These are phyloP conservation scores for Pseudevernia furfuracea DNA, from an alignment of 495 filamentous ascomycete genomes.

Conservation along the genomic window DNA sequence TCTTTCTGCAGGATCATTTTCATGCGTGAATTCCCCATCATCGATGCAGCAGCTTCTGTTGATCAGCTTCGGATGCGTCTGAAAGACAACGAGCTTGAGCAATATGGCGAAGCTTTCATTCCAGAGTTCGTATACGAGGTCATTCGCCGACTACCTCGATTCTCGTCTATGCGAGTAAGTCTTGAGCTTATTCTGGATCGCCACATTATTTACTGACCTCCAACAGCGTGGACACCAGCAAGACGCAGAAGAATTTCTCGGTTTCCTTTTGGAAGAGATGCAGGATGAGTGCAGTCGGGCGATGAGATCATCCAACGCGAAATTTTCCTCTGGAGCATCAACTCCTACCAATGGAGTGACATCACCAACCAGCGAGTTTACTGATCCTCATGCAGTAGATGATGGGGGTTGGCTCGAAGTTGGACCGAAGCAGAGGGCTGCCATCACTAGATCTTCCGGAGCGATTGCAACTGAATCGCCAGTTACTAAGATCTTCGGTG, in stretches of 20 bases:
- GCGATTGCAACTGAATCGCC: slow-evolving; percentile 65
- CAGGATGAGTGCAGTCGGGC: slow-evolving; percentile 85
- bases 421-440: slow-evolving; percentile 79
- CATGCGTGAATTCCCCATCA: slow-evolving; percentile 83
- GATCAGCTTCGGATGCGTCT: slow-evolving; percentile 65
- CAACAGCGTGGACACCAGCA: slow-evolving; percentile 84
- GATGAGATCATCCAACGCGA: slow-evolving; percentile 48
- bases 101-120: slow-evolving; percentile 84
- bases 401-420: slow-evolving; percentile 81
- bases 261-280: slow-evolving; percentile 84
- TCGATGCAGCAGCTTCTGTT: slow-evolving; percentile 66
- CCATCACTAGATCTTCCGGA: slow-evolving; percentile 82
- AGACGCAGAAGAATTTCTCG: slow-evolving; percentile 95
- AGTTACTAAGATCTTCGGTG: slow-evolving; percentile 89
- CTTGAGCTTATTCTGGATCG: neutral
- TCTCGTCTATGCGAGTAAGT: slow-evolving; percentile 81
- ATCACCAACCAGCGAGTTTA: slow-evolving; percentile 30
- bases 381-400: slow-evolving; percentile 26
- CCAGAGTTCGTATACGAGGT: slow-evolving; percentile 95
- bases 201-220: slow-evolving; percentile 28
- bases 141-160: slow-evolving; percentile 75
- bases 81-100: slow-evolving; percentile 75
- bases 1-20: slow-evolving; percentile 69
- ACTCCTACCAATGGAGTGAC: slow-evolving; percentile 37
- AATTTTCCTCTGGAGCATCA: slow-evolving; percentile 35